These are phyloP conservation scores for Scheffersomyces insectosa DNA, from an alignment of 1,139 yeast genomes.

Conservation along the genomic window DNA sequence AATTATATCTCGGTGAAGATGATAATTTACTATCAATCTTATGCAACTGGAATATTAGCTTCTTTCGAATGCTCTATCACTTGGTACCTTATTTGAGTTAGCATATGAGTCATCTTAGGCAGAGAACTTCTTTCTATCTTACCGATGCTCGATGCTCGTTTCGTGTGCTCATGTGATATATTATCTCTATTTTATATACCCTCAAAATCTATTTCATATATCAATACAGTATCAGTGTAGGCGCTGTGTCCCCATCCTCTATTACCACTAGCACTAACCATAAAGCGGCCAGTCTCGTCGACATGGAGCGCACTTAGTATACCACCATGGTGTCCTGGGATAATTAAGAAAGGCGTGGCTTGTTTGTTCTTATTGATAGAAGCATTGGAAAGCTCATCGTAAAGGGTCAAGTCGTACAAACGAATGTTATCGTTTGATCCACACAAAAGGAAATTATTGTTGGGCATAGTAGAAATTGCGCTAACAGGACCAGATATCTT, in stretches of 20 bases:
- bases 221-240: constrained; percentile 74
- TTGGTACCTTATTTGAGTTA: no score
- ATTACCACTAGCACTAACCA: constrained; percentile 91
- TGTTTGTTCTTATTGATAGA: constrained; percentile 30
- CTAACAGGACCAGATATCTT: constrained; percentile 90
- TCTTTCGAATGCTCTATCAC: no score
- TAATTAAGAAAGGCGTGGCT: constrained; percentile 60
- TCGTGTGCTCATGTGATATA: neutral
- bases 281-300: constrained; percentile 83
- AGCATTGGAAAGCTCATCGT: constrained; percentile 36
- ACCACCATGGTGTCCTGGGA: constrained; percentile 65
- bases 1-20: no score
- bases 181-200: constrained; percentile 6
- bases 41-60: no score
- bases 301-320: constrained; percentile 59
- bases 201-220: constrained; percentile 67
- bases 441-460: constrained; percentile 74
- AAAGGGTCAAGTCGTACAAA: constrained; percentile 69
- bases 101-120: no score
- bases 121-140: no score
- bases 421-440: constrained; percentile 91
- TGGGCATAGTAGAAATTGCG: constrained; percentile 78
- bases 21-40: no score
- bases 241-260: constrained; percentile 90
- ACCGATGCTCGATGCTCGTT: no score